Evolutionary conservation across 129 eudicot species (phyloP), one percentile per base, ranked within the genome.

Genomic region (Ambrosia artemisiifolia): DNA sequence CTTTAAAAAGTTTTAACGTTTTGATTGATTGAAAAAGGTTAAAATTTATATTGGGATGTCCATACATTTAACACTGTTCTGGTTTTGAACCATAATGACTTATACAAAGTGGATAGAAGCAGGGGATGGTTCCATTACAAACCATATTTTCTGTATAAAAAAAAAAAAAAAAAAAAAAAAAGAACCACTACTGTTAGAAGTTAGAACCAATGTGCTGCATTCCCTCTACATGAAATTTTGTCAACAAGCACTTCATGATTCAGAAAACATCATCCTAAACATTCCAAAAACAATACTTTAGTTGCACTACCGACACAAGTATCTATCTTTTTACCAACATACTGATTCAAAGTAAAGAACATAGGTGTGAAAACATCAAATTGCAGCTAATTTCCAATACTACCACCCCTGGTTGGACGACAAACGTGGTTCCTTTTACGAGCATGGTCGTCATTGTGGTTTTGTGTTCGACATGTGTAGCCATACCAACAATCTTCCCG

Each of bases 401-500:
- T 44, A 74, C 98, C 98, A 72, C 98, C 98, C 88, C 98, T 82
- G 7, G 98, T 85, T 7, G 98, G 96, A 64, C 98, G 96, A 76
- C 98, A 93, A 6, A 93, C 98, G 13, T 93, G 98, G 78, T 93
- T 93, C 71, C 96, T 79, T 81, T 81, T 93, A 30, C 92, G 96
- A 71, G 98, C 96, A 74, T 93, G 98, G 36, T 93, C 95, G 40
- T 83, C 88, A 14, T 77, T 93, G 51, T 85, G 96, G 72, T 85
- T 95, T 78, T 93, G 98, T 6, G 98, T 89, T 62, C 98, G 78
- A 70, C 98, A 93, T 0, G 87, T 85, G 55, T 89, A 89, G 9
- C 98, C 98, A 24, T 89, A 93, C 98, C 98, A 93, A 78, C 98
- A 93, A 69, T 93, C 79, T 67, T 85, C 90, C 78, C 98, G 75